Evolutionary conservation across 164 flowering plant genomes (phyloP), one percentile per base, ranked within the genome.

Genomic region (Akebia trifoliata): DNA sequence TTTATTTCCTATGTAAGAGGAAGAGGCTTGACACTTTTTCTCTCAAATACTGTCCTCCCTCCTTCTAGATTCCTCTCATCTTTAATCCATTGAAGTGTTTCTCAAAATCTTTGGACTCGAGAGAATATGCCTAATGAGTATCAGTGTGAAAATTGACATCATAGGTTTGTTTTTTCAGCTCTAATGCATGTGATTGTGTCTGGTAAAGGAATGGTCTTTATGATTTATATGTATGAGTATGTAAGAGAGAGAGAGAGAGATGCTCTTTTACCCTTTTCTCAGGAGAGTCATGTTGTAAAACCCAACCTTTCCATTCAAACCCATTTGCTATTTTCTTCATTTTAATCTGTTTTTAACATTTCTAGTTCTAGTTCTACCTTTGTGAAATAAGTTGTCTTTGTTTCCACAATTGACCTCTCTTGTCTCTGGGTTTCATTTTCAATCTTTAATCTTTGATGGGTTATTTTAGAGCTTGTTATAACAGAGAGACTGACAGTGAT

Each of bases 131-230:
- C 6, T 21, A 21, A 40, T 15, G n/a, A 40, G 44, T 40, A 17
- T 40, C 18, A 40, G 15, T 40, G n/a, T 21, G 17, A 40, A 40
- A 40, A 21, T 40, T 17, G 2, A 8, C 44, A 40, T 40, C 44
- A 7, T 2, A 11, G 44, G 20, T 43, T 43, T n/a, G 47, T 8
- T 15, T 43, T 34, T 34, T 34, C 43, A 35, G 17, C 17, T 52
- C 34, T 34, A 34, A 44, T 53, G 47, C 69, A 68, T 68, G 72
- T 72, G 72, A 38, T 34, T 40, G 55, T 69, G 73, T 59, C 76
- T 55, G 73, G 58, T 59, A 59, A 66, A 66, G 61, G 50, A 35
- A 48, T 21, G 54, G 34, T 29, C 31, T 49, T 30, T 10, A 6
- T 2, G 15, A 2, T 14, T 26, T 49, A 12, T 28, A 9, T 40